Base-by-base conservation (phyloP, 2,329 filamentous ascomycete species). In the Trichoderma cornu-damae region DNA sequence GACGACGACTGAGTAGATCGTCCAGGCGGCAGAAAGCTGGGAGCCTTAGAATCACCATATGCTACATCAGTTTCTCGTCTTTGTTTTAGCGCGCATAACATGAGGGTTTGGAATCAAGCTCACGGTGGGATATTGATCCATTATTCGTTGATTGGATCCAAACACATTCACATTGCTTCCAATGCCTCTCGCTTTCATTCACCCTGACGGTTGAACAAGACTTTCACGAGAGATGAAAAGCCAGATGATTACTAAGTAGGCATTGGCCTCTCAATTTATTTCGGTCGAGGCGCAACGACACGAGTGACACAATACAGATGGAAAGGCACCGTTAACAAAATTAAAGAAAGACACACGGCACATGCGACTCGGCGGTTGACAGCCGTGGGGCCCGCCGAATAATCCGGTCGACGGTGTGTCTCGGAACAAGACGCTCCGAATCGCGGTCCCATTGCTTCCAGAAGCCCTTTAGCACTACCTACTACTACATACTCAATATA, bases 1-100 rank as follows among this genome's bases (percentile, higher is more conserved):
- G 69, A 69, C 20, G 69, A 69, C 5, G 65, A 60, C 49, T 68
- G 66, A n/a, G 68, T 64, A 12, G 66, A 64, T 28, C 71, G 61
- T 56, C 71, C 73, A 2, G 71, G 64, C 6, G 72, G 65, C 54
- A 75, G 64, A 57, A 76, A 75, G 5, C 71, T 68, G 4, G 73
- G 70, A 32, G 74, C 75, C 73, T 75, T 44, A n/a, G n/a, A n/a
- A n/a, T 11, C 7, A 22, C 24, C 16, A 9, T 34, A 3, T 20
- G 18, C 5, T 7, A 7, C 16, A 35, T 46, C 6, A 35, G 32
- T 5, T 37, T 0, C n/a, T n/a, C n/a, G n/a, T 38, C 12, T 16
- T 6, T 28, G 12, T 48, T 44, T 5, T 30, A 14, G 8, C 18
- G 14, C 7, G n/a, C 9, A 9, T 8, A 11, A 3, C 30, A 1